A percentile compares a stretch with the other conserved stretches of the same genome.
phyloP scores from a whole-genome alignment of 495 filamentous ascomycete species.

The Annulohypoxylon stygium region DNA sequence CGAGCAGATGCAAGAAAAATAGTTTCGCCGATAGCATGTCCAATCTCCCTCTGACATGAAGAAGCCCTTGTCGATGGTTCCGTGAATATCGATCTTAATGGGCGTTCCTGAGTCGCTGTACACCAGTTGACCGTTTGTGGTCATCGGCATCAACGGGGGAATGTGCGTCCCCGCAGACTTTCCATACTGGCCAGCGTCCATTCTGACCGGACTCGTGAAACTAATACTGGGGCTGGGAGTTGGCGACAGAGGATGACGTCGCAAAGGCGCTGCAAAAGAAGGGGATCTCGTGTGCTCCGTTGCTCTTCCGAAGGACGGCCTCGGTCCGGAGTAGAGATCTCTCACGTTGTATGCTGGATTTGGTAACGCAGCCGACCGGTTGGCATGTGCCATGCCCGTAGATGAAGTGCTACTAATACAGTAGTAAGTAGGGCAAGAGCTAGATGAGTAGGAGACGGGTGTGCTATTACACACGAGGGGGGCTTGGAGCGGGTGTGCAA shows the following conservation, averaged over 20 bases:
- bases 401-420: conserved; percentile 61
- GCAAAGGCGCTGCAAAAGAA: conserved; percentile 57
- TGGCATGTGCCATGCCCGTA: conserved; percentile 68
- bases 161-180: conserved; percentile 58
- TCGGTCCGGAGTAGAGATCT: conserved; percentile 63
- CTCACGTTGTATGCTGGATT: conserved; percentile 62
- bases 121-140: conserved; percentile 68
- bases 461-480: conserved; percentile 31
- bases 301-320: conserved; percentile 62
- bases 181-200: conserved; percentile 60
- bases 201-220: conserved; percentile 60
- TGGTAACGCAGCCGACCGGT: conserved; percentile 63
- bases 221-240: conserved; percentile 59
- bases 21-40: conserved; percentile 97
- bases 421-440: conserved; percentile 56
- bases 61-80: conserved; percentile 93
- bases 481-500: conserved; percentile 46
- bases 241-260: conserved; percentile 66
- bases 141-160: conserved; percentile 73
- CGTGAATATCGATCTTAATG: conserved; percentile 82
- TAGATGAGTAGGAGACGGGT: conserved; percentile 21
- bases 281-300: conserved; percentile 65
- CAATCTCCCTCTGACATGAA: conserved; percentile 88
- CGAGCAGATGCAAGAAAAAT: conserved; percentile 89
- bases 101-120: conserved; percentile 63